These are phyloP conservation scores for Metschnikowia drakensbergensis DNA, from an alignment of 805 yeast genomes.

Conservation along the genomic window DNA sequence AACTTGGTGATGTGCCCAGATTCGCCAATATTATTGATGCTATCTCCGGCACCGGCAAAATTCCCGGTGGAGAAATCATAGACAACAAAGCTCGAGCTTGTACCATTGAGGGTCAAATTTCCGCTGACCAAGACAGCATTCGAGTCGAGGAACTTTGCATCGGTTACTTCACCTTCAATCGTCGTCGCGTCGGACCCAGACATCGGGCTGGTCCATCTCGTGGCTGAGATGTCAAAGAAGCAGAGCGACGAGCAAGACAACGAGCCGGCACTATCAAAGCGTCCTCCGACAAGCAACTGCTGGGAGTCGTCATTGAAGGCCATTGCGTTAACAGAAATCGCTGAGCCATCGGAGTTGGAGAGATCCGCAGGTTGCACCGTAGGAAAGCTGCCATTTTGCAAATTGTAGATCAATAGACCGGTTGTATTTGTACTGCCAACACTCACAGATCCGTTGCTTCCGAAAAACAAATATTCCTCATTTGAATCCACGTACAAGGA, in stretches of 20 bases:
- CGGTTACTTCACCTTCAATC: conserved; percentile 46
- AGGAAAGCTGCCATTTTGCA: conserved; percentile 39
- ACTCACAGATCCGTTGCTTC: conserved; percentile 38
- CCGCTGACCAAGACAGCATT: conserved; percentile 48
- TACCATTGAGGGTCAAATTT: conserved; percentile 41
- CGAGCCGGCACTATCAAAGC: conserved; percentile 56
- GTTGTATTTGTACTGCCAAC: conserved; percentile 21
- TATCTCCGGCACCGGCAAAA: conserved; percentile 16
- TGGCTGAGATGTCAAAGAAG: conserved; percentile 51
- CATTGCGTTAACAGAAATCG: conserved; percentile 35
- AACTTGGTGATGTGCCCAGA: conserved; percentile 33
- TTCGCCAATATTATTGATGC: conserved; percentile 21
- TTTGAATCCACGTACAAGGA: conserved; percentile 35
- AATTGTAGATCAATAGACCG: conserved; percentile 54
- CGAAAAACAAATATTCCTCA: conserved; percentile 39
- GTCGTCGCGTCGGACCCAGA: conserved; percentile 20
- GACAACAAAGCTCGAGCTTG: conserved; percentile 43
- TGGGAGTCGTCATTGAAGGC: conserved; percentile 30
- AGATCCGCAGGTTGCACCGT: conserved; percentile 48
- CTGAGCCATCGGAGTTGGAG: conserved; percentile 40
- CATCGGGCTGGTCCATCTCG: conserved; percentile 52
- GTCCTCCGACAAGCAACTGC: conserved; percentile 69
- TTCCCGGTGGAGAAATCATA: conserved; percentile 48
- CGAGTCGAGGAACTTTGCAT: conserved; percentile 45
- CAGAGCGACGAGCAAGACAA: conserved; percentile 62